Evolutionary conservation across 2,329 filamentous ascomycete species (phyloP).

Genomic region (Volutella citrinella): DNA sequence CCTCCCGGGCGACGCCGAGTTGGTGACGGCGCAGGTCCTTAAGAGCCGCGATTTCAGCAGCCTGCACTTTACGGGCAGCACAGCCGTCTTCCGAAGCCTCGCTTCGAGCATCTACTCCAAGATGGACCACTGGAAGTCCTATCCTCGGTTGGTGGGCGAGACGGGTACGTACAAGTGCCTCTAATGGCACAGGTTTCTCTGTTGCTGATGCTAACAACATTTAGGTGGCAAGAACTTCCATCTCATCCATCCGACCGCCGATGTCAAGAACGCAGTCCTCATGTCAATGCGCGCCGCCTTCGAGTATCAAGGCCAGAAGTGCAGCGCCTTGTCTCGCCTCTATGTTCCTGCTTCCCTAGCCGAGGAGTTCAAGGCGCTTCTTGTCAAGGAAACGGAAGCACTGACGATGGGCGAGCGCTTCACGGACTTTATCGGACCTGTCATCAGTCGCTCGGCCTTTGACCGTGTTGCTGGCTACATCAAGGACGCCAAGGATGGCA

Average conservation of each 20-base stretch:
- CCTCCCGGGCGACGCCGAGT: constrained; percentile 35
- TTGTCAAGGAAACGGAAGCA: constrained; percentile 37
- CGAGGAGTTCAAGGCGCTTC: too few species aligned
- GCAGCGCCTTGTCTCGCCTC: constrained; percentile 14
- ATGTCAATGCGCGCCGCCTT: constrained; percentile 15
- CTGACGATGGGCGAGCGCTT: constrained; percentile 30
- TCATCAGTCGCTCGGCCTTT: constrained; percentile 47
- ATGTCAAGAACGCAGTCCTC: constrained; percentile 14
- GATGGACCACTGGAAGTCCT: constrained; percentile 30
- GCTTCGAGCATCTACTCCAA: constrained; percentile 30
- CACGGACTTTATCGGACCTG: constrained; percentile 43
- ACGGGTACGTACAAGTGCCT: too few species aligned
- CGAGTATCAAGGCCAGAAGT: constrained; percentile 19
- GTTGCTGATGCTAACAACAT: too few species aligned
- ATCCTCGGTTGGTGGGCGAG: constrained; percentile 47
- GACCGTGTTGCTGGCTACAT: too few species aligned
- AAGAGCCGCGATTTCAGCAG: constrained; percentile 36
- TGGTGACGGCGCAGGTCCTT: constrained; percentile 31
- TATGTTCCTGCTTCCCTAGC: too few species aligned
- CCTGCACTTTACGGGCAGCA: constrained; percentile 36
- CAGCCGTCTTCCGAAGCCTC: constrained; percentile 34
- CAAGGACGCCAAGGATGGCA: too few species aligned
- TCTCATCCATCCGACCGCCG: constrained; percentile 35
- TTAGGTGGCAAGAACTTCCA: constrained; percentile 55
- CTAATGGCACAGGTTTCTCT: too few species aligned